phyloP scores from a whole-genome alignment of 1,284 basidiomycete genomes.

The Tausonia pullulans region DNA sequence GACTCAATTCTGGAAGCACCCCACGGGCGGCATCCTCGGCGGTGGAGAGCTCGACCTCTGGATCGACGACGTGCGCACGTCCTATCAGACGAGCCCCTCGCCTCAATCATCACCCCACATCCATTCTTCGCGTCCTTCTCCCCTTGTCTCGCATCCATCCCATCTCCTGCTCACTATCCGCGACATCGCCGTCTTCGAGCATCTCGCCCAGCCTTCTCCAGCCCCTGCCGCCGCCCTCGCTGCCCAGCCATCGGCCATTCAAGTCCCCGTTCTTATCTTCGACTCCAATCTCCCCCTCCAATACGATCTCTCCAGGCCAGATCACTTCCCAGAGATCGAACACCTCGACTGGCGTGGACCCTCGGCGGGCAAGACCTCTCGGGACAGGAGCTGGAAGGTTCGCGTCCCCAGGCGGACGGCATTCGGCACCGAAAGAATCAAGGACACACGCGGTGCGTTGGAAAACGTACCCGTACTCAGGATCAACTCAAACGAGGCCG shows the following conservation, averaged over 20 bases:
- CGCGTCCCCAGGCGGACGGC: background rate
- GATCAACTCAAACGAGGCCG: too few species aligned
- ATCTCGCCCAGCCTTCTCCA: constrained; percentile 22
- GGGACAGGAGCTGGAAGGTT: background rate
- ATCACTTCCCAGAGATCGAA: constrained; percentile 30
- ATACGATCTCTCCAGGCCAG: constrained; percentile 23
- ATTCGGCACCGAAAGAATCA: too few species aligned
- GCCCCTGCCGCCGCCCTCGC: constrained; percentile 17
- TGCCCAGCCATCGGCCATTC: constrained; percentile 25
- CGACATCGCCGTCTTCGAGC: constrained; percentile 27
- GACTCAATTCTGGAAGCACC: constrained; percentile 22
- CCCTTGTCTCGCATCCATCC: too few species aligned
- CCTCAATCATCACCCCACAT: too few species aligned
- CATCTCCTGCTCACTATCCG: constrained; percentile 8
- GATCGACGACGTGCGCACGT: background rate
- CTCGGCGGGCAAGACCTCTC: background rate
- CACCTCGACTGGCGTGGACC: constrained; percentile 30
- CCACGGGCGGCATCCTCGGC: background rate
- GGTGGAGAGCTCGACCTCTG: constrained; percentile 3
- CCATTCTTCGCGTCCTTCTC: too few species aligned
- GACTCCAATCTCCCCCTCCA: constrained; percentile 30
- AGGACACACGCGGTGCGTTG: too few species aligned
- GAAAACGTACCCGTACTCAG: too few species aligned
- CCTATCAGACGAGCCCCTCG: too few species aligned
- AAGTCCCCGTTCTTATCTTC: constrained; percentile 32